Evolutionary conservation across 306 rosid species (phyloP).

Genomic region (Citrullus colocynthis): DNA sequence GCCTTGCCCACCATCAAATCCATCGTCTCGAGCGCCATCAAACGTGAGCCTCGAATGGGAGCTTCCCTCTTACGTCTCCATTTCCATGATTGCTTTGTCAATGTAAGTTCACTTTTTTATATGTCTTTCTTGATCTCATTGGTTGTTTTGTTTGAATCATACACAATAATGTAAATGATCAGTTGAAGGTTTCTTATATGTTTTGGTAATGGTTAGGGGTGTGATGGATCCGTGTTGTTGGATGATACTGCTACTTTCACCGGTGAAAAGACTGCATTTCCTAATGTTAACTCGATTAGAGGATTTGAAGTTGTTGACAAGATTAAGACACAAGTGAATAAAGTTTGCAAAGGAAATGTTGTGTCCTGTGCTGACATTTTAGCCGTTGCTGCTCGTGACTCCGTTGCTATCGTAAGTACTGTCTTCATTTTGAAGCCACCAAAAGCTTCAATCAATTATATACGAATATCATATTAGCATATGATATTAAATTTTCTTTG

Average conservation of each 20-base stretch:
- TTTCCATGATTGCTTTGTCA: slow-evolving; percentile 23
- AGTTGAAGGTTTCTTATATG: background rate
- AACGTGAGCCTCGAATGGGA: slow-evolving; percentile 14
- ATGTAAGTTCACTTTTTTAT: slow-evolving; percentile 1
- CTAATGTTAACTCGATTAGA: slow-evolving; percentile 23
- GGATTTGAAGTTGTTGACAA: slow-evolving; percentile 21
- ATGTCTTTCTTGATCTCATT: background rate
- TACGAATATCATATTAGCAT: too few species aligned
- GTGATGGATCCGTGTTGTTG: slow-evolving; percentile 51
- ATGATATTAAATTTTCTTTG: too few species aligned
- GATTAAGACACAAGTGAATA: slow-evolving; percentile 12
- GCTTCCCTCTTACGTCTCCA: slow-evolving; percentile 21
- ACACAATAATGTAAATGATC: background rate
- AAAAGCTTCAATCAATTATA: too few species aligned
- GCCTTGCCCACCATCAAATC: slow-evolving; percentile 9
- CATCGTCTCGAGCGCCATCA: slow-evolving; percentile 1
- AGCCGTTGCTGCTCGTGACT: slow-evolving; percentile 31
- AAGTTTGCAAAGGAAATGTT: slow-evolving; percentile 9
- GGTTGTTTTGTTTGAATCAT: background rate
- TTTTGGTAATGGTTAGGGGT: slow-evolving; percentile 26
- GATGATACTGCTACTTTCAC: slow-evolving; percentile 30
- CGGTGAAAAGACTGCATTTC: slow-evolving; percentile 41
- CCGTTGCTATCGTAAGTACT: slow-evolving; percentile 10
- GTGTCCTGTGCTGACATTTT: slow-evolving; percentile 29
- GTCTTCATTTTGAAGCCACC: too few species aligned